Evolutionary conservation across 2,329 filamentous ascomycete genomes (phyloP).

Genomic region (Neonectria coccinea): DNA sequence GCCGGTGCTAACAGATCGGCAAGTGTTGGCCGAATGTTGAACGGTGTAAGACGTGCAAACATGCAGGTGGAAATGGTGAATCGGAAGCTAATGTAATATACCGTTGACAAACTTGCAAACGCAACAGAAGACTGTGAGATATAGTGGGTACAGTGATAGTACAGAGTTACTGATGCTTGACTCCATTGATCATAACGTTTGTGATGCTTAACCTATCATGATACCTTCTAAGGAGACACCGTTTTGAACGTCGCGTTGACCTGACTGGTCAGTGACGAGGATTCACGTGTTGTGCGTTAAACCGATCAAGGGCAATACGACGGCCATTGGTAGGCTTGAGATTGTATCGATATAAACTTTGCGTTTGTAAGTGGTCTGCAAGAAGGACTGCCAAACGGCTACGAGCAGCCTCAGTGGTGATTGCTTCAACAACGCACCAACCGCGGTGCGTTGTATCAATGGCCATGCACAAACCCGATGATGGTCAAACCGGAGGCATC

Average conservation of each 20-base stretch:
- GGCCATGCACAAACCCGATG: not conserved
- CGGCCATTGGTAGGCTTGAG: too few relatives aligned
- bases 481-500: not conserved
- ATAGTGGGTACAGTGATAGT: too few relatives aligned
- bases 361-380: not conserved
- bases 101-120: not conserved
- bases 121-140: not conserved
- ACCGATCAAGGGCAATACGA: not conserved
- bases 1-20: not conserved
- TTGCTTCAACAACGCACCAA: not conserved
- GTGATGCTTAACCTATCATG: not conserved
- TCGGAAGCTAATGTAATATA: too few relatives aligned
- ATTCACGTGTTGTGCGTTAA: not conserved
- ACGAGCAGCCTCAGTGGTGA: not conserved
- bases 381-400: not conserved
- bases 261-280: not conserved
- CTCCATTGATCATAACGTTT: not conserved
- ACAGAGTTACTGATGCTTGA: not conserved
- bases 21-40: constrained; percentile 5
- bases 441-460: not conserved
- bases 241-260: not conserved
- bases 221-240: not conserved
- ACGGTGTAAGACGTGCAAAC: not conserved
- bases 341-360: not conserved
- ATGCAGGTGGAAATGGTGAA: not conserved